Base-by-base conservation (phyloP, 2,329 filamentous ascomycete species). In the Pseudocercospora cruenta region DNA sequence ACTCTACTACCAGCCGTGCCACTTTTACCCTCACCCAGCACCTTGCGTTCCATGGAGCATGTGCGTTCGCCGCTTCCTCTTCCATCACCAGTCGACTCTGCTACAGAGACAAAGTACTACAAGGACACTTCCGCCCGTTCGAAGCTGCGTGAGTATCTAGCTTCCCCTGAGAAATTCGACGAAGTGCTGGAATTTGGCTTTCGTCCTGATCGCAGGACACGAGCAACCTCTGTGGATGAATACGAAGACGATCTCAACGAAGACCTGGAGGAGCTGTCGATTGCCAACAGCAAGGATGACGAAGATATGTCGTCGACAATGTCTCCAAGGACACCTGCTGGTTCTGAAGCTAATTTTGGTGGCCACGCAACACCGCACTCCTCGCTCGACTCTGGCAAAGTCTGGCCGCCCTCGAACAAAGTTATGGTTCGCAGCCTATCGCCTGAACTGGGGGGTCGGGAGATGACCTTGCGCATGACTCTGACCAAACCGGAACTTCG, bases 391-490 rank as follows among this genome's bases (percentile, higher is more conserved):
- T 76, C 77, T 54, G 77, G 77, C 59, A 76, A 80, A 4, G 69
- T 54, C 16, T 53, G 71, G n/a, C 70, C 68, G 14, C 58, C 60
- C 21, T 45, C 53, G 21, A 45, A 53, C 47, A 69, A 66, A 54
- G 31, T 19, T 26, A 66, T 58, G 45, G 26, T 53, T 31, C 63
- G 70, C 3, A 67, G 67, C 49, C 21, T 68, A 26, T 67, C 70
- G 6, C 69, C 69, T 19, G 64, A 67, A 28, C 57, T 69, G 22
- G 60, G 66, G 19, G 69, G 67, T 9, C 87, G 94, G 36, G 94
- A 98, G 78, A 97, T 97, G 94, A 98, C 95, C 2, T 81, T 98
- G 58, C 91, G 94, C 58, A 96, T 98, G 93, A 98, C 94, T 0
- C 85, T 98, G 62, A 98, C 95, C 3, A 85, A 94, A 55, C 92